Base-by-base conservation (phyloP, 805 yeast genomes). In the Babjeviella inositovora region DNA sequence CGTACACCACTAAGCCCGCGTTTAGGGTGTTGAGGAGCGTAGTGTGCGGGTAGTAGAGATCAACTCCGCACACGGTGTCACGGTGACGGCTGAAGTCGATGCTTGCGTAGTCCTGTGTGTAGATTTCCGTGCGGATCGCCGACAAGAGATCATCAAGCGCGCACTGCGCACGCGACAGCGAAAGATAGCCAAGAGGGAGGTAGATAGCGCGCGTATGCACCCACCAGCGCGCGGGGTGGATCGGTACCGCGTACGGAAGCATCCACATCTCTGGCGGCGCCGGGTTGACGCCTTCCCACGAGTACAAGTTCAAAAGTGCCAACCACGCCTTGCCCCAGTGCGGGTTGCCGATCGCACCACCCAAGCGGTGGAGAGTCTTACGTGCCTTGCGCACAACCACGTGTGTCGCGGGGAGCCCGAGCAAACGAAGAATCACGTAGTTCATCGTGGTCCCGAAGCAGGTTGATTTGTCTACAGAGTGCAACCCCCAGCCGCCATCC, bases 401-500 rank as follows among this genome's bases (percentile, higher is more conserved):
- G 45, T 90, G 94, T 29, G 67, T 68, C 2, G 66, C 54, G 2
- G 66, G 48, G 34, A 90, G 40, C 0, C 99, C 98, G 23, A 87
- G 49, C 8, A 90, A 46, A 31, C 99, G 60, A 29, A 90, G 53
- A n/a, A 55, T 52, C 6, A 87, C 74, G 45, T 90, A 90, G 46
- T 84, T 85, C 34, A 90, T 62, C 1, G 80, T 58, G 2, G 99
- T 90, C 5, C 99, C 98, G 44, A 85, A 85, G 34, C 90, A 90
- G 0, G 99, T 90, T 6, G 90, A 72, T 43, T 87, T 90, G 43
- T 90, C 99, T 24, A 69, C 71, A 4, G 84, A 68, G 43, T 90
- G 96, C 18, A 90, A 56, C 0, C 99, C 99, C 99, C 99, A 90
- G 2, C 98, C 99, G n/a, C 99, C 99, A 46, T 90, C 98, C 1